Evolutionary conservation across 2,329 filamentous ascomycete genomes (phyloP).

Genomic region (Xylaria sp.): DNA sequence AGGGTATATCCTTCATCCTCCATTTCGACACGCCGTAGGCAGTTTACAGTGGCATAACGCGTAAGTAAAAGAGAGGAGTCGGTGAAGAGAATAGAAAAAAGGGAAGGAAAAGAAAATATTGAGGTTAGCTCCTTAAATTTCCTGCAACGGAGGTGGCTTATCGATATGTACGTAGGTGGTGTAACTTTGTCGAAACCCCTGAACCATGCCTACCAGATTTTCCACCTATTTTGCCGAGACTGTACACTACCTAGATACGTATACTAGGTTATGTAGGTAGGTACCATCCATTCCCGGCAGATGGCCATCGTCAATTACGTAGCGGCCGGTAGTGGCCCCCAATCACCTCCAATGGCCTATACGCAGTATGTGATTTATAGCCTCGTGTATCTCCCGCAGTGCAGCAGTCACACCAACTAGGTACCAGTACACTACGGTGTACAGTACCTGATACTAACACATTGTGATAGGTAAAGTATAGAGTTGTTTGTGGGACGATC

Average conservation of each 20-base stretch:
- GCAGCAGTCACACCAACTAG: background rate
- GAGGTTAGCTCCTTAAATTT: no score
- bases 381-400: background rate
- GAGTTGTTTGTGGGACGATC: no score
- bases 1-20: background rate
- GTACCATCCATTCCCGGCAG: conserved; percentile 14
- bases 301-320: conserved; percentile 9
- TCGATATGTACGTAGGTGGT: conserved; percentile 9
- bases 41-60: background rate
- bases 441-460: no score
- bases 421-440: no score
- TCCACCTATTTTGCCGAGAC: conserved; percentile 21
- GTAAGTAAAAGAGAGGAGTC: background rate
- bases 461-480: no score
- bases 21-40: background rate
- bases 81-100: background rate
- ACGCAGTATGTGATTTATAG: no score
- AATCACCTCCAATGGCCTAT: background rate
- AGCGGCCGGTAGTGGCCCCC: background rate
- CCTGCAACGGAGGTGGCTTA: no score
- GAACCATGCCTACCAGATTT: background rate
- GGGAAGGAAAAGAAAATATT: no score
- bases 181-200: background rate
- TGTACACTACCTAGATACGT: no score
- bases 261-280: no score